Evolutionary conservation across 106 monocot genomes (phyloP).

Genomic region (Acorus calamus): DNA sequence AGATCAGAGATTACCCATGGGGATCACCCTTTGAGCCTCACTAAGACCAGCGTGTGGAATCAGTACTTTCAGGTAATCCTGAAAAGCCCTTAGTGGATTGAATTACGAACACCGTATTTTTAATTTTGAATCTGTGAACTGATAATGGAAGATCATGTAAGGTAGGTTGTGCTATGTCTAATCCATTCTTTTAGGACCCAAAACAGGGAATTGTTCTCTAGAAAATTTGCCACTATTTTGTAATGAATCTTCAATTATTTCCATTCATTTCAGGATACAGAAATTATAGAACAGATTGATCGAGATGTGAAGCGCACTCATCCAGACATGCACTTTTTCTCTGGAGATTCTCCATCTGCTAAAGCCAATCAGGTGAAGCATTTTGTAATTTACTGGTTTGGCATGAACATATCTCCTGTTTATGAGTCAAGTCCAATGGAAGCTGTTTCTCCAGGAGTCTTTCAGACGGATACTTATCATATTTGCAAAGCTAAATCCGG

Average conservation of each 20-base stretch:
- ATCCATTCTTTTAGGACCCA: no score
- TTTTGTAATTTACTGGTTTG: background rate
- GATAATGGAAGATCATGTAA: no score
- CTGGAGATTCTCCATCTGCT: constrained; percentile 63
- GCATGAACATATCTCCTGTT: background rate
- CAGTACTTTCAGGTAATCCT: constrained; percentile 78
- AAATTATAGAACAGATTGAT: constrained; percentile 92
- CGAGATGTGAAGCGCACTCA: constrained; percentile 94
- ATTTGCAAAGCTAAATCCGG: constrained; percentile 96
- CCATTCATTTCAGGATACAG: constrained; percentile 44
- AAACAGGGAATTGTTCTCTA: no score
- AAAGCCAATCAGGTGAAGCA: constrained; percentile 67
- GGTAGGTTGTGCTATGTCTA: no score
- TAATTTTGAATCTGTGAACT: no score
- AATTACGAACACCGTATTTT: no score
- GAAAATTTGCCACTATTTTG: no score
- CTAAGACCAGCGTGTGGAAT: constrained; percentile 83
- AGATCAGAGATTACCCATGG: constrained; percentile 63
- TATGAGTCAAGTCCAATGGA: background rate
- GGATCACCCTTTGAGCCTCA: constrained; percentile 89
- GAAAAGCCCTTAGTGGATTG: no score
- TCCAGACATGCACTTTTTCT: constrained; percentile 93
- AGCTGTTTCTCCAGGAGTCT: constrained; percentile 48
- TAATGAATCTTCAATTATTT: no score
- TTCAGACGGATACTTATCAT: constrained; percentile 74